Base-by-base conservation (phyloP, 163 green algal species). In the Volvox carteri region DNA sequence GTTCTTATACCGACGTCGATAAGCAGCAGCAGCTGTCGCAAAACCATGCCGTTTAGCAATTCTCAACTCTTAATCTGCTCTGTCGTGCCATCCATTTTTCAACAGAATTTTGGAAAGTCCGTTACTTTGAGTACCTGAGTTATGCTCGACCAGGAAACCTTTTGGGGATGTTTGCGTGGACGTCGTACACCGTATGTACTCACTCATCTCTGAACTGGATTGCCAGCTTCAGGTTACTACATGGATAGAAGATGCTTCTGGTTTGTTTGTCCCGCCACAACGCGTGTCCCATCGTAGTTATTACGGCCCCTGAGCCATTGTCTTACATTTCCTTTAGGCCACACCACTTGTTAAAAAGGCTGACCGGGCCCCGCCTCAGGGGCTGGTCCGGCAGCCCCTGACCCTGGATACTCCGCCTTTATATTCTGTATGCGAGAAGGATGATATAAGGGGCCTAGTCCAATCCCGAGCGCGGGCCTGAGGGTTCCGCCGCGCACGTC, bases 401-500 rank as follows among this genome's bases (percentile, higher is more conserved):
- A n/a, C 41, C 68, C 33, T 77, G 68, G 68, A 78, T 25, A 33
- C 7, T 41, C 73, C 6, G 42, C 73, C 73, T 42, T 54, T 44
- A 65, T 80, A 62, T 28, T 58, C 4, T 44, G 11, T 67, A 72
- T 65, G 46, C 25, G n/a, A 80, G 30, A 42, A 42, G 25, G 1
- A 80, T 80, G 73, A 44, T 65, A 65, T 80, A 80, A 21, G 42
- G 41, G 19, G 67, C 60, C 35, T 16, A 80, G 73, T 35, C 12
- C 1, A 28, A 19, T 78, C 8, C 68, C 39, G 67, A 78, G 70
- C 70, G 70, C 44, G 73, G 73, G 73, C 73, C 70, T 78, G 70
- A 78, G 39, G 70, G 39, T 19, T 76, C 67, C 73, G 44, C 44
- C 73, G 73, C 41, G 25, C 72, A 79, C 42, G 16, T 11, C 23